Percentiles rank a stretch among this genome's conserved stretches.
phyloP scores from a whole-genome alignment of 148 eudicot genomes.

The Persicaria maculosa region DNA sequence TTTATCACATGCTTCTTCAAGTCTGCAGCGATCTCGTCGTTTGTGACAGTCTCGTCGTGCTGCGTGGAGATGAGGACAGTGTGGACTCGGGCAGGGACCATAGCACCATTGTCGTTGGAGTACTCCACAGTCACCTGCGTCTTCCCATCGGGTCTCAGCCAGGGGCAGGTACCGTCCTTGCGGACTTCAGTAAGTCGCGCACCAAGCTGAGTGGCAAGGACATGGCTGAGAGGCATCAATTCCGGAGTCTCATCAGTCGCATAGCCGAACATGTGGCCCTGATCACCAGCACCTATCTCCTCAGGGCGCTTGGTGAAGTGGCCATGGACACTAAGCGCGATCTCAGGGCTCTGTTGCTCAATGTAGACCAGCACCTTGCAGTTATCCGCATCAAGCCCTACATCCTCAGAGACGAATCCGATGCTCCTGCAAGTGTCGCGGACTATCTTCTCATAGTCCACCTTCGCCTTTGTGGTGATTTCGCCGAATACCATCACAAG shows the following conservation, averaged over 20 bases:
- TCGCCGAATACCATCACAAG: conserved; percentile 37
- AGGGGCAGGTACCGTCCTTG: conserved; percentile 31
- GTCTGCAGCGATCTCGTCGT: conserved; percentile 27
- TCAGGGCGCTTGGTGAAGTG: conserved; percentile 35
- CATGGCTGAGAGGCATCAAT: conserved; percentile 42
- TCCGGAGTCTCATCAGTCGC: conserved; percentile 49
- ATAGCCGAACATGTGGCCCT: conserved; percentile 51
- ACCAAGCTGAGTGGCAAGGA: conserved; percentile 35
- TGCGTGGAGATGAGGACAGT: conserved; percentile 43
- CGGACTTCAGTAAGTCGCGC: conserved; percentile 35
- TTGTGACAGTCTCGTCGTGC: conserved; percentile 40
- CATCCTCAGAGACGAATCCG: conserved; percentile 24
- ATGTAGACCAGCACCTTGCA: conserved; percentile 34
- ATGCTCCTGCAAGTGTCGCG: conserved; percentile 22
- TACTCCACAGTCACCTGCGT: conserved; percentile 42
- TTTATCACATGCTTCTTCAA: conserved; percentile 41
- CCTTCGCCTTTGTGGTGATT: conserved; percentile 31
- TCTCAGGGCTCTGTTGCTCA: conserved; percentile 49
- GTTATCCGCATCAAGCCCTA: conserved; percentile 35
- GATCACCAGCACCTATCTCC: conserved; percentile 35
- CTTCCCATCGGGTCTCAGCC: conserved; percentile 44
- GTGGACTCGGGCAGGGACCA: conserved; percentile 38
- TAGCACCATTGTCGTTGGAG: conserved; percentile 31
- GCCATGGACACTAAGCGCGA: conserved; percentile 39
- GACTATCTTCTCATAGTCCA: conserved; percentile 31